Percentiles rank a stretch among this genome's conserved stretches.
Evolutionary conservation across 2,329 filamentous ascomycete genomes (phyloP).

Genomic region (Fusarium siculi): DNA sequence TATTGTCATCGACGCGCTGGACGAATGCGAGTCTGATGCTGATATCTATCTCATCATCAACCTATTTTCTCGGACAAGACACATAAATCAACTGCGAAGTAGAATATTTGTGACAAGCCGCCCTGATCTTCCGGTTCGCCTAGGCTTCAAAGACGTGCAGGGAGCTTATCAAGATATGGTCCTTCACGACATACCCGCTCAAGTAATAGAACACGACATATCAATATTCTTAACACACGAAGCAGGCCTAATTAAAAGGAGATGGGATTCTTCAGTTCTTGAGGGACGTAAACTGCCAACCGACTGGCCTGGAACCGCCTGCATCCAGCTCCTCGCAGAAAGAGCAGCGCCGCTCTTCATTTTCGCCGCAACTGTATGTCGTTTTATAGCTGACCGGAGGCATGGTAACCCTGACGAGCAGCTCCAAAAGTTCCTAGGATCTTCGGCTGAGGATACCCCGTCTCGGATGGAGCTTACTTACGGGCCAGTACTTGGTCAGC

Average conservation of each 20-base stretch:
- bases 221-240: accelerated
- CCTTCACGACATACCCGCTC: slow-evolving; percentile 50
- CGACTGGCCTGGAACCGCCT: neutral
- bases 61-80: neutral
- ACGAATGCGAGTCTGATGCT: neutral
- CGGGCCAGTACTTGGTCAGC: neutral
- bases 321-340: accelerated
- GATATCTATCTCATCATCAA: neutral
- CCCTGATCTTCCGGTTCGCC: slow-evolving; percentile 52
- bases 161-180: slow-evolving; percentile 38
- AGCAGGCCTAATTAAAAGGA: neutral
- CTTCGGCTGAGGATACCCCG: accelerated
- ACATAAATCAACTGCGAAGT: slow-evolving; percentile 2
- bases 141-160: slow-evolving; percentile 48
- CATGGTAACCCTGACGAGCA: neutral
- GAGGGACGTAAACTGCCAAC: neutral
- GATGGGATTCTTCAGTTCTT: accelerated
- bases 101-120: slow-evolving; percentile 55
- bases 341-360: neutral
- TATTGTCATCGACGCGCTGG: neutral
- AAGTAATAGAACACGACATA: slow-evolving; percentile 52
- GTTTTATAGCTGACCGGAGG: neutral
- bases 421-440: neutral
- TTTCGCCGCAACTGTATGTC: neutral
- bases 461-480: accelerated